Conservation (phyloP, 495 filamentous ascomycete genomes). For the Daldinia loculata region DNA sequence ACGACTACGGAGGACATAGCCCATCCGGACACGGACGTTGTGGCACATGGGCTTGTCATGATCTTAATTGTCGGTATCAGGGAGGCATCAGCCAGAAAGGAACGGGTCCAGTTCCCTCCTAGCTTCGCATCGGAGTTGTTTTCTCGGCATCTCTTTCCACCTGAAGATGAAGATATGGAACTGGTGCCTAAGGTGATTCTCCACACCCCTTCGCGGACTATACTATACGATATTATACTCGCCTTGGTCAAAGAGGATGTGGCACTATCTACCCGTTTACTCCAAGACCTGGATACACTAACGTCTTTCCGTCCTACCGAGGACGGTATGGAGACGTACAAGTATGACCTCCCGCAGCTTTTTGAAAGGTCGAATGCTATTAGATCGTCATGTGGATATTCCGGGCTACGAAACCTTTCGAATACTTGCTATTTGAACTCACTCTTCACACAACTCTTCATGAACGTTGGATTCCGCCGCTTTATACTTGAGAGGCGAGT, state of each 20-base stretch:
- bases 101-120: conserved; percentile 17
- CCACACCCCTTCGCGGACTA: conserved; percentile 66
- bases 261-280: conserved; percentile 56
- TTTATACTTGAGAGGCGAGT: conserved; percentile 76
- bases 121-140: conserved; percentile 68
- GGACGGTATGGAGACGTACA: conserved; percentile 47
- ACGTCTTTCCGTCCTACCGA: conserved; percentile 55
- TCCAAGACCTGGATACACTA: conserved; percentile 64
- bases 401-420: conserved; percentile 86
- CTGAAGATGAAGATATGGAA: conserved; percentile 54
- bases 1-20: conserved; percentile 56
- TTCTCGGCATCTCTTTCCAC: conserved; percentile 72
- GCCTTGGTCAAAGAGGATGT: conserved; percentile 64
- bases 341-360: conserved; percentile 63
- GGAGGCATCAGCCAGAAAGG: conserved; percentile 18
- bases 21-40: conserved; percentile 58
- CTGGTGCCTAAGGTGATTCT: conserved; percentile 51
- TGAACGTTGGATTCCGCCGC: conserved; percentile 87
- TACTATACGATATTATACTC: conserved; percentile 70
- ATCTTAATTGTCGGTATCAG: conserved; percentile 47
- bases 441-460: conserved; percentile 93
- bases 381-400: conserved; percentile 77
- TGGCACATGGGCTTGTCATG: conserved; percentile 59
- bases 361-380: conserved; percentile 75
- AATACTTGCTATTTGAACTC: conserved; percentile 99